Evolutionary conservation across 768 basidiomycete genomes (phyloP).

Genomic region (Agrocybe pediades): DNA sequence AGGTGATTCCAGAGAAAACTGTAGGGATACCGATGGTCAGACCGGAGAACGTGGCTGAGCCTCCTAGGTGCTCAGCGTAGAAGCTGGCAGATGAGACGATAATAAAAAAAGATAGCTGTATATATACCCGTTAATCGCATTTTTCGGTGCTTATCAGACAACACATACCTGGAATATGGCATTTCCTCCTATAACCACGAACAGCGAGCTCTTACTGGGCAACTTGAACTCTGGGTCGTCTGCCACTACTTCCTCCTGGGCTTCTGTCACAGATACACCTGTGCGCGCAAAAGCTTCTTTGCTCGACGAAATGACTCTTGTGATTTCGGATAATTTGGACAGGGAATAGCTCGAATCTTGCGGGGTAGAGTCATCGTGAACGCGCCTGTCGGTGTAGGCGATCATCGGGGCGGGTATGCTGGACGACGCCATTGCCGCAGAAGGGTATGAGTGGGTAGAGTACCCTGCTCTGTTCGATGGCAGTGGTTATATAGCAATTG

Average conservation of each 20-base stretch:
- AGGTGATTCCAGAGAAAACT: slow-evolving; percentile 55
- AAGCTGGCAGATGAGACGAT: slow-evolving; percentile 66
- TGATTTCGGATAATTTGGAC: background rate
- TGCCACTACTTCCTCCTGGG: too few species aligned
- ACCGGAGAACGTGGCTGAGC: slow-evolving; percentile 71
- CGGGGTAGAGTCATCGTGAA: background rate
- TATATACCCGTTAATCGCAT: background rate
- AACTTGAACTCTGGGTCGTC: slow-evolving; percentile 28
- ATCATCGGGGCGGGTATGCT: background rate
- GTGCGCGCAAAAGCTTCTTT: background rate
- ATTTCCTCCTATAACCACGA: slow-evolving; percentile 29
- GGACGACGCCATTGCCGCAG: background rate
- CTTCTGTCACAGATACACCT: background rate
- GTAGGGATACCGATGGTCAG: slow-evolving; percentile 70
- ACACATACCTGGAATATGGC: slow-evolving; percentile 29
- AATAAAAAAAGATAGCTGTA: slow-evolving; percentile 67
- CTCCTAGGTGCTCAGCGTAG: slow-evolving; percentile 65
- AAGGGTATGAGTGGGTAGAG: too few species aligned
- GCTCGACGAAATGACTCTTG: slow-evolving; percentile 9
- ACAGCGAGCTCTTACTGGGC: slow-evolving; percentile 26
- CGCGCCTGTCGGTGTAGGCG: background rate
- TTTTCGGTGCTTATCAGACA: background rate
- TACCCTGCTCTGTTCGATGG: too few species aligned
- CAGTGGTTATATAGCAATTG: too few species aligned
- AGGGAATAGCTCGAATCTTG: background rate